Percentiles rank a stretch among this genome's conserved stretches.
Conservation (phyloP, 2,329 filamentous ascomycete genomes). For the Cordyceps cateniannulata region DNA sequence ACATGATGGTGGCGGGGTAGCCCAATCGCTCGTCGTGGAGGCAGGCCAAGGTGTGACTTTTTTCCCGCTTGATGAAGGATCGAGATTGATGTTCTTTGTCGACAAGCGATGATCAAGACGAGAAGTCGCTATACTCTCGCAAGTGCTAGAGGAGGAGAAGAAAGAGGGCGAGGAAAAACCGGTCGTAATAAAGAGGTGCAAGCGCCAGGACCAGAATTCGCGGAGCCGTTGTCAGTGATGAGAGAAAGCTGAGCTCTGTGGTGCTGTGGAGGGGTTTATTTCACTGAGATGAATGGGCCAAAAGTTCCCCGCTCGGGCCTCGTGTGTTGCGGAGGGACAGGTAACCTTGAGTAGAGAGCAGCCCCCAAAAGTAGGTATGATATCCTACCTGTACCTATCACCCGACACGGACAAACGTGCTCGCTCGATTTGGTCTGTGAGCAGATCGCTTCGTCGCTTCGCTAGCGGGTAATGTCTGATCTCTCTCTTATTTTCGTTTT, state of each 20-base stretch:
- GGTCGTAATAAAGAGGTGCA: neutral
- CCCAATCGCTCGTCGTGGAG: constrained; percentile 5
- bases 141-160: neutral
- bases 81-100: neutral
- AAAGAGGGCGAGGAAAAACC: neutral
- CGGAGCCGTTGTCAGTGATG: neutral
- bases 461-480: neutral
- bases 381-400: neutral
- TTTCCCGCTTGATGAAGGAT: neutral
- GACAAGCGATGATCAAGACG: neutral
- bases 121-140: neutral
- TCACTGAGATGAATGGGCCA: neutral
- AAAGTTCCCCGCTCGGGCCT: constrained; percentile 13
- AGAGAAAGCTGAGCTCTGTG: neutral
- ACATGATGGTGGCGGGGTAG: constrained; percentile 36
- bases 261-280: constrained; percentile 7
- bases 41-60: neutral
- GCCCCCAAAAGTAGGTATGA: neutral
- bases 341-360: no score
- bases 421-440: neutral
- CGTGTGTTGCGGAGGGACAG: constrained; percentile 7
- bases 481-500: neutral
- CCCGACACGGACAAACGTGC: neutral
- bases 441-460: neutral
- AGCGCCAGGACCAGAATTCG: neutral